These are phyloP conservation scores for Xylaria bambusicola DNA, from an alignment of 495 filamentous ascomycete species.

Conservation along the genomic window DNA sequence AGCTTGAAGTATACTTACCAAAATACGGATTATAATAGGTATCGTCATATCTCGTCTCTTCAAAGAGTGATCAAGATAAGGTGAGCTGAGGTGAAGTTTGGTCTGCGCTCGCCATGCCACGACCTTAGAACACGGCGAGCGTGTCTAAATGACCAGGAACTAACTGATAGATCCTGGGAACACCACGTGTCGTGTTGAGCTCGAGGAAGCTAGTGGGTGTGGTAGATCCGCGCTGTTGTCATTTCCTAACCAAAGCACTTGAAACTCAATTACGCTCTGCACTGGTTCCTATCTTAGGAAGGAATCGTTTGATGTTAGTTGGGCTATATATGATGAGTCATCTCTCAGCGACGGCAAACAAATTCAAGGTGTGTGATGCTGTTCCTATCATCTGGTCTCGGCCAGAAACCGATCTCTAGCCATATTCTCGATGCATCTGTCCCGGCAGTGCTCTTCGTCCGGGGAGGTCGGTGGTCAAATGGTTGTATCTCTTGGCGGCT, in stretches of 20 bases:
- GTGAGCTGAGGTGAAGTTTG: not conserved
- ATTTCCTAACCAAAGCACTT: not conserved
- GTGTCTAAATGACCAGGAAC: no score
- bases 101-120: not conserved
- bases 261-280: not conserved
- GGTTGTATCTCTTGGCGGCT: conserved; percentile 6
- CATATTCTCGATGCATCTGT: not conserved
- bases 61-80: no score
- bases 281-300: not conserved
- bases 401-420: not conserved
- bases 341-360: not conserved
- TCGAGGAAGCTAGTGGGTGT: not conserved
- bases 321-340: not conserved
- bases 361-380: not conserved
- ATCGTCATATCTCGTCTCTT: not conserved
- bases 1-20: not conserved
- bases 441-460: not conserved
- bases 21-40: not conserved
- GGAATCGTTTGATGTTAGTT: not conserved
- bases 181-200: not conserved
- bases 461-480: not conserved
- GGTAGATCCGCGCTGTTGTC: not conserved
- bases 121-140: no score
- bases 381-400: not conserved
- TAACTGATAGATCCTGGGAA: not conserved